A percentile compares a stretch with the other conserved stretches of the same genome.
phyloP scores from a whole-genome alignment of 2,329 filamentous ascomycete species.

The Verticillium zaregamsianum region DNA sequence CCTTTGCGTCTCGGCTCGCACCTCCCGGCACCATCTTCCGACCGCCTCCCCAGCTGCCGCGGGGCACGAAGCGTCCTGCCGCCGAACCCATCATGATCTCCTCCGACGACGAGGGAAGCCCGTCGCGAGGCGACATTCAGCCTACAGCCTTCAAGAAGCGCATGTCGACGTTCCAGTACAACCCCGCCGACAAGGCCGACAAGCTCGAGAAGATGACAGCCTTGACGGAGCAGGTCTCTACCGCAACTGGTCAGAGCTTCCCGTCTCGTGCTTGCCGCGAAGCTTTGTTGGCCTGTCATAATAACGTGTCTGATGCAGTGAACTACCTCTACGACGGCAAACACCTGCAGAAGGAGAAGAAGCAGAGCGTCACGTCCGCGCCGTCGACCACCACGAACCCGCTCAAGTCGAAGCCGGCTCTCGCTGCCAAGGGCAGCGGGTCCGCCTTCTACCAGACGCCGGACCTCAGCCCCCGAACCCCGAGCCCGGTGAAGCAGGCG shows the following conservation, averaged over 20 bases:
- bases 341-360: slow-evolving; percentile 12
- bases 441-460: not conserved
- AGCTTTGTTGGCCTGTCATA: slow-evolving; percentile 24
- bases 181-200: slow-evolving; percentile 38
- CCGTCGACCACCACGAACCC: not conserved
- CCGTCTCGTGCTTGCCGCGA: slow-evolving; percentile 25
- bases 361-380: not conserved
- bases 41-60: slow-evolving; percentile 31
- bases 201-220: slow-evolving; percentile 28
- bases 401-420: not conserved
- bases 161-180: slow-evolving; percentile 38
- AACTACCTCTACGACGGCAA: slow-evolving; percentile 19
- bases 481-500: slow-evolving; percentile 24
- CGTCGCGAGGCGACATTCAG: slow-evolving; percentile 56
- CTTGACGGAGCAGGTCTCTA: slow-evolving; percentile 26
- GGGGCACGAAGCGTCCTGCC: slow-evolving; percentile 28
- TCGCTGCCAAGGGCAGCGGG: not conserved
- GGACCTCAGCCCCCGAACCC: slow-evolving; percentile 6
- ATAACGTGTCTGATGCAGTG: slow-evolving; percentile 32
- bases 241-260: slow-evolving; percentile 26
- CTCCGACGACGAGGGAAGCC: slow-evolving; percentile 52
- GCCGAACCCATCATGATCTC: slow-evolving; percentile 40
- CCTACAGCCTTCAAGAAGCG: slow-evolving; percentile 52
- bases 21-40: slow-evolving; percentile 71
- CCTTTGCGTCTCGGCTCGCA: slow-evolving; percentile 59